A percentile compares a stretch with the other conserved stretches of the same genome.
Evolutionary conservation across 371 early-diverging fungal genomes (phyloP).

Genomic region (Thermomucor indicae-seudaticae): DNA sequence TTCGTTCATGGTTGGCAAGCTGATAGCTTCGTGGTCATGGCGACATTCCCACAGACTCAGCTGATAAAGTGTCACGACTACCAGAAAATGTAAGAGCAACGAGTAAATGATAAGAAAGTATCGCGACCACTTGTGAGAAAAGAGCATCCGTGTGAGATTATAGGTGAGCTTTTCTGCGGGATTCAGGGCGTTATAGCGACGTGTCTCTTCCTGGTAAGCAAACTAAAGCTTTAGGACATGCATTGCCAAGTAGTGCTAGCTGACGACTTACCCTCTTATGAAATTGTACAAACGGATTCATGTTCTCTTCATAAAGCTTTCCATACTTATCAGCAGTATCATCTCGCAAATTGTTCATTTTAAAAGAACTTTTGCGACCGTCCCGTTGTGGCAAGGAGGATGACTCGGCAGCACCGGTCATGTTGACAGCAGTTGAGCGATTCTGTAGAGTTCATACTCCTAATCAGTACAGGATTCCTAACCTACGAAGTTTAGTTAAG

Average conservation of each 20-base stretch:
- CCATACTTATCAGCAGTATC: constrained; percentile 68
- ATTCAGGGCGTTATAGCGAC: constrained; percentile 70
- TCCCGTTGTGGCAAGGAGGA: constrained; percentile 9
- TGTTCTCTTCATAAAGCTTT: constrained; percentile 75
- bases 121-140: constrained; percentile 72
- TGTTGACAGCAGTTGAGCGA: constrained; percentile 14
- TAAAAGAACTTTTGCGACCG: constrained; percentile 5
- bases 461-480: not conserved
- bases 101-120: constrained; percentile 70
- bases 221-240: not conserved
- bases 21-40: constrained; percentile 54
- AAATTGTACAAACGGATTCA: constrained; percentile 89
- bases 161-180: constrained; percentile 73
- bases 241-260: not conserved
- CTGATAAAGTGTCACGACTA: constrained; percentile 68
- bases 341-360: constrained; percentile 12
- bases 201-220: constrained; percentile 53
- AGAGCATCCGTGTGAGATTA: constrained; percentile 61
- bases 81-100: constrained; percentile 71
- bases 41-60: constrained; percentile 68
- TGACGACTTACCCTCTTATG: constrained; percentile 50
- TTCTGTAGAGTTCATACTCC: constrained; percentile 1
- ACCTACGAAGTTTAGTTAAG: not conserved
- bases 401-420: constrained; percentile 5
- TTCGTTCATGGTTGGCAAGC: constrained; percentile 31